Base-by-base conservation (phyloP, 1,139 yeast genomes). In the Suhomyces wounanorum region DNA sequence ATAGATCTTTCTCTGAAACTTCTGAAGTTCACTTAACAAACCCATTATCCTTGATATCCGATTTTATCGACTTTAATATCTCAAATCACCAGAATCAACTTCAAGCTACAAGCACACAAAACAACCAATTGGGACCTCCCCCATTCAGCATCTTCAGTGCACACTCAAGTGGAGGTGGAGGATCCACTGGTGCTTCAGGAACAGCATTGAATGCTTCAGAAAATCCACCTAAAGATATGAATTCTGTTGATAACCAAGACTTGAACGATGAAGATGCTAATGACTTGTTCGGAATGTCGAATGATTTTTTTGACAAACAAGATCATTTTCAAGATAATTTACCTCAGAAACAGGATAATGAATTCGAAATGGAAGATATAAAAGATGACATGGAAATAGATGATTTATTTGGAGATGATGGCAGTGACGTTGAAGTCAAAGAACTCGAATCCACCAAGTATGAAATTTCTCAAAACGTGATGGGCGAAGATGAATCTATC, bases 401-500 rank as follows among this genome's bases (percentile, higher is more conserved):
- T 40, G 81, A 76, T 44, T 69, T 77, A 40, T 76, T 77, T 60
- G 79, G 82, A 2, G 79, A 66, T 13, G 72, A 67, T 26, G 51
- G 47, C 11, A 69, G 66, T 43, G 73, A 68, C 35, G 63, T 43
- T 3, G 52, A 50, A 2, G 18, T 16, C 7, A 35, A 16, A 11
- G 46, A 37, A 8, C 6, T 17, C 3, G 28, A 18, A 21, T 3
- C 39, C n/a, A 33, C 10, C 11, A 26, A 42, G 28, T 16, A 25
- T 17, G 36, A 28, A 7, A 14, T 3, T 16, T 33, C 37, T 33
- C 37, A 14, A 33, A 33, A 8, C 18, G 7, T 16, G 18, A 11
- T 7, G 8, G 37, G 14, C 2, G 18, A 14, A n/a, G 14, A 33
- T 14, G 21, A 14, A n/a, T 33, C 37, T 16, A 30, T 11, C 6